Evolutionary conservation across 1,284 basidiomycete species (phyloP), one percentile per base, ranked within the genome.

Genomic region (Trametes hirsuta): DNA sequence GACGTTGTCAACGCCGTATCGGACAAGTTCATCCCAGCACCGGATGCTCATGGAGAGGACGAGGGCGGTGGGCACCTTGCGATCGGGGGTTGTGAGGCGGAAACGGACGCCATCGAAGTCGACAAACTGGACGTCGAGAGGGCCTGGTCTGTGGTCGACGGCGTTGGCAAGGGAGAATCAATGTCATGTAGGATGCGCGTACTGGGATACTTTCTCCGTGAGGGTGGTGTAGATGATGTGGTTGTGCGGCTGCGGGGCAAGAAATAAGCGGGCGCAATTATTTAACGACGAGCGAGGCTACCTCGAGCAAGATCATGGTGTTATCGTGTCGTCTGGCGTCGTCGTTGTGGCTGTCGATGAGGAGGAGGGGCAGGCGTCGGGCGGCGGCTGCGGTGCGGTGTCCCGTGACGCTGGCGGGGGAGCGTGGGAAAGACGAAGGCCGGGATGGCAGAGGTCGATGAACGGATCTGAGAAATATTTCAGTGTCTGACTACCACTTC

Each of bases 41-140:
- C 92, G 88, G 66, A 99, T 96, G 75, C 90, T 90, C 94, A 99
- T 99, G 37, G 96, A 98, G 15, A 99, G 84, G 40, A 93, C 81
- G 21, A 97, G 78, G 2, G 86, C 76, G 2, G 91, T 90, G 10
- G 56, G 56, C 25, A 47, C 56, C 74, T 95, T 95, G 71, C 89
- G 87, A 44, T 93, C 87, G 3, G 91, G 90, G 0, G 94, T 95
- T 11, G 92, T 93, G 54, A 99, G 77, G 74, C 93, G 95, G 79
- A 98, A 99, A 49, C 95, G 86, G 53, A 99, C 96, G 52, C 94
- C 93, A 77, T 99, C 97, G 72, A 95, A 99, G 78, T 99, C 97
- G 56, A 98, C 96, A 69, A 99, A 98, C 62, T 93, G 88, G 61
- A 98, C 91, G 77, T 99, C 97, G 62, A 97, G 83, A 21, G 93